Percentiles rank a stretch among this genome's conserved stretches.
These are phyloP conservation scores for Penicillium steckii DNA, from an alignment of 495 filamentous ascomycete genomes.

Conservation along the genomic window DNA sequence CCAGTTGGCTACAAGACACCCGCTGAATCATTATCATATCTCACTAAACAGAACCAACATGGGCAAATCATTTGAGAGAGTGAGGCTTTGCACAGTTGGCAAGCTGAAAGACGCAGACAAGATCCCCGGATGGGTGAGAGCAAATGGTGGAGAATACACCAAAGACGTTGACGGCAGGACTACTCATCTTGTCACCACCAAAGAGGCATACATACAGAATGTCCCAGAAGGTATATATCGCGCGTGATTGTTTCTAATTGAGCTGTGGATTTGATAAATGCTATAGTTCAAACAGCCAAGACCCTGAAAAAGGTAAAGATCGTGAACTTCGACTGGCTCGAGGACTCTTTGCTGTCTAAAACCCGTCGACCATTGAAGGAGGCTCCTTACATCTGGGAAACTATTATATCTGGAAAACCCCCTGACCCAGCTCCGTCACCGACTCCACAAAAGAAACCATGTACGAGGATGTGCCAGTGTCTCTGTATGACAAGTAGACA, in stretches of 20 bases:
- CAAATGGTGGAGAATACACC: slow-evolving; percentile 50
- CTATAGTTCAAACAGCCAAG: slow-evolving; percentile 44
- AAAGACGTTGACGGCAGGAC: slow-evolving; percentile 37
- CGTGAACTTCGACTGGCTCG: slow-evolving; percentile 62
- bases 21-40: not conserved
- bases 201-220: slow-evolving; percentile 49
- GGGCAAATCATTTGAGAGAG: slow-evolving; percentile 31
- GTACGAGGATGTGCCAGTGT: not conserved
- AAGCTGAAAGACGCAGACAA: slow-evolving; percentile 43
- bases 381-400: slow-evolving; percentile 44
- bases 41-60: slow-evolving; percentile 13
- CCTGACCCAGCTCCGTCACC: not conserved
- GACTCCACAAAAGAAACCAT: not conserved
- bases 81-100: slow-evolving; percentile 32
- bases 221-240: slow-evolving; percentile 45
- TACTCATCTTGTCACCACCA: slow-evolving; percentile 60
- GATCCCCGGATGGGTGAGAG: slow-evolving; percentile 53
- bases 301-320: slow-evolving; percentile 43
- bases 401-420: slow-evolving; percentile 24
- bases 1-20: too few relatives aligned
- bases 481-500: not conserved
- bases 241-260: not conserved
- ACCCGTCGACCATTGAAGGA: slow-evolving; percentile 35
- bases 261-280: not conserved
- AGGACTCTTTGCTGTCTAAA: slow-evolving; percentile 46